Evolutionary conservation across 2,329 filamentous ascomycete genomes (phyloP).

Genomic region (Aspergillus sp.): DNA sequence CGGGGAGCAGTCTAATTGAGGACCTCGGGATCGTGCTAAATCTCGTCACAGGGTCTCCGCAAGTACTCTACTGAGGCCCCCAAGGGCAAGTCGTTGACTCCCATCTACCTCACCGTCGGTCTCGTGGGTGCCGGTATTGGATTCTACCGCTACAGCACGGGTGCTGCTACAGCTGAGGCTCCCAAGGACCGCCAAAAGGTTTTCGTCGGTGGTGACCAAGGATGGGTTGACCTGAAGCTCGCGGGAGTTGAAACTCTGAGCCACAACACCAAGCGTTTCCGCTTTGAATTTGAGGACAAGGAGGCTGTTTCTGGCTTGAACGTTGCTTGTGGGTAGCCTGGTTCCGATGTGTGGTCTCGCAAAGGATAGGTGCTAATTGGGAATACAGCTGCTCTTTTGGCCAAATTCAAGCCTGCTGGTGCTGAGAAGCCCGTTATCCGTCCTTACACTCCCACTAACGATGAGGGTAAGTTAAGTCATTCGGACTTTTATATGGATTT

Average conservation of each 20-base stretch:
- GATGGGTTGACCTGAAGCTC: constrained; percentile 75
- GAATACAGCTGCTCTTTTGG: constrained; percentile 64
- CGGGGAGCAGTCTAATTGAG: constrained; percentile 1
- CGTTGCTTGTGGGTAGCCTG: constrained; percentile 58
- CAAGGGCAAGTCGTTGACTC: constrained; percentile 49
- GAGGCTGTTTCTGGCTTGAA: constrained; percentile 77
- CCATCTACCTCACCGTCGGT: constrained; percentile 47
- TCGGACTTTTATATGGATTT: not conserved
- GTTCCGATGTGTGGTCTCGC: not conserved
- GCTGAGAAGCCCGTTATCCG: constrained; percentile 80
- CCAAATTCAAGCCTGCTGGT: constrained; percentile 80
- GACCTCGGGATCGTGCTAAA: not conserved
- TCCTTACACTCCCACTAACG: constrained; percentile 87
- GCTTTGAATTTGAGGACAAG: constrained; percentile 77
- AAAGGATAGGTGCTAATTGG: constrained; percentile 4
- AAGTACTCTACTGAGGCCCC: constrained; percentile 63
- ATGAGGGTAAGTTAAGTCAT: constrained; percentile 56
- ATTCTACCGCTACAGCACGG: constrained; percentile 44
- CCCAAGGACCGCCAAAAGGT: constrained; percentile 41
- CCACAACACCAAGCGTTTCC: constrained; percentile 90
- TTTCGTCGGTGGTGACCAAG: constrained; percentile 82
- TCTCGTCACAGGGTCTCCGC: constrained; percentile 52
- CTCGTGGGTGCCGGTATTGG: constrained; percentile 47
- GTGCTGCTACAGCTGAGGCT: constrained; percentile 23
- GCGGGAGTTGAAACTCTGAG: constrained; percentile 72